Evolutionary conservation across 2,329 filamentous ascomycete species (phyloP).

Genomic region (Herpotrichia juniperi): DNA sequence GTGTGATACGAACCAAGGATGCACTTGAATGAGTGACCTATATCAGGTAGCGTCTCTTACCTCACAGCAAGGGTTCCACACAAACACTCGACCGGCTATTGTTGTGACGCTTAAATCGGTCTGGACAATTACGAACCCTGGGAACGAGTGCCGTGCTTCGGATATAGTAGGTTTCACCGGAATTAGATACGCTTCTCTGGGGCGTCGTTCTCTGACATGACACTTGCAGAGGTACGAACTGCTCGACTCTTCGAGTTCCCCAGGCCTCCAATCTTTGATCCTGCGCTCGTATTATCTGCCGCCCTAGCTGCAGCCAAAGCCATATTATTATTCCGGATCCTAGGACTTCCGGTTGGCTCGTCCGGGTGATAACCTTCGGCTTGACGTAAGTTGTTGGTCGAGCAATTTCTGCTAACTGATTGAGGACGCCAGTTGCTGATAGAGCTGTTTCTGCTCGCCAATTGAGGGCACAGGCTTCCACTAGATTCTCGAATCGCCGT

Average conservation of each 20-base stretch:
- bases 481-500: slow-evolving; percentile 31
- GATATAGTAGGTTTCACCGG: background rate
- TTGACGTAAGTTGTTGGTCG: slow-evolving; percentile 15
- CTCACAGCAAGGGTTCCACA: background rate
- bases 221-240: slow-evolving; percentile 2
- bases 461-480: slow-evolving; percentile 14
- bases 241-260: slow-evolving; percentile 12
- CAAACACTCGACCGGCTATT: background rate
- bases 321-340: slow-evolving; percentile 24
- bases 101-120: background rate
- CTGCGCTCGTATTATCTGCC: slow-evolving; percentile 17
- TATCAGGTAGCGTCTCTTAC: background rate
- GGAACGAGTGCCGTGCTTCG: background rate
- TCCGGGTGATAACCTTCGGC: slow-evolving; percentile 15
- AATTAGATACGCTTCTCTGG: background rate
- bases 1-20: background rate
- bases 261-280: slow-evolving; percentile 14
- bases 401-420: slow-evolving; percentile 26
- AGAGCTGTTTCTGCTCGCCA: slow-evolving; percentile 28
- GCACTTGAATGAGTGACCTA: background rate
- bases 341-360: slow-evolving; percentile 24
- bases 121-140: background rate
- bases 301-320: slow-evolving; percentile 26
- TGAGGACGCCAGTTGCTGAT: slow-evolving; percentile 12
- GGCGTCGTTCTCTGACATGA: slow-evolving; percentile 6